Evolutionary conservation across 176 grass and related monocot genomes (phyloP), one percentile per base, ranked within the genome.

Genomic region (Ampelocalamus luodianensis): DNA sequence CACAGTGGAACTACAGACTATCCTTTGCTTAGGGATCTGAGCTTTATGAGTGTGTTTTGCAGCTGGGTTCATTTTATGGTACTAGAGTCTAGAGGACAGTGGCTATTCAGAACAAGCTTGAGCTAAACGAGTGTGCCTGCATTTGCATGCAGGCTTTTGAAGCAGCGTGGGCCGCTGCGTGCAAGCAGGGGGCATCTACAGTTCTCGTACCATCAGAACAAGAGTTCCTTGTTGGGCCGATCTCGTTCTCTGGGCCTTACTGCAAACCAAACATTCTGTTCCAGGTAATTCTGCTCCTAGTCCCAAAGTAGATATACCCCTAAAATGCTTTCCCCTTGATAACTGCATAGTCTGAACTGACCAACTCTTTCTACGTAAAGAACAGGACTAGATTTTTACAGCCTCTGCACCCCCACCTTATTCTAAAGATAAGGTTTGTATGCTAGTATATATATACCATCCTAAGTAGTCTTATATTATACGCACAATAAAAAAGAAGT

Each of bases 211-310:
- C 93, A 63, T 71, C 82, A 43, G 81, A 85, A 43, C 88, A 79
- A 72, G 80, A 90, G 86, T 98, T 95, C 77, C 91, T 98, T 72
- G 96, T 98, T 76, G 96, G 96, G 17, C 93, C 93, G 75, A 92
- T 95, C 77, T 98, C 96, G 22, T 98, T 98, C 80, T 94, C 93
- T 85, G 96, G 96, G 42, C 91, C 91, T 85, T 91, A 94, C 81
- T 96, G 96, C 83, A 92, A 96, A 83, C 88, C 93, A 23, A 96
- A 98, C 70, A 98, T 98, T 70, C 50, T 98, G 65, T 96, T 98
- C 50, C 96, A 96, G 96, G 96, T 98, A 95, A 67, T 29, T 90
- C 72, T 67, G 10, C 55, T 69, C 72, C 74, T 77, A 73, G 10
- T 44, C 38, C 43, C 15, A 88, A 50, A 72, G 17, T 55, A 79